Evolutionary conservation across 352 stramenopile genomes (phyloP), one percentile per base, ranked within the genome.

Genomic region (Phytophthora tentaculata): DNA sequence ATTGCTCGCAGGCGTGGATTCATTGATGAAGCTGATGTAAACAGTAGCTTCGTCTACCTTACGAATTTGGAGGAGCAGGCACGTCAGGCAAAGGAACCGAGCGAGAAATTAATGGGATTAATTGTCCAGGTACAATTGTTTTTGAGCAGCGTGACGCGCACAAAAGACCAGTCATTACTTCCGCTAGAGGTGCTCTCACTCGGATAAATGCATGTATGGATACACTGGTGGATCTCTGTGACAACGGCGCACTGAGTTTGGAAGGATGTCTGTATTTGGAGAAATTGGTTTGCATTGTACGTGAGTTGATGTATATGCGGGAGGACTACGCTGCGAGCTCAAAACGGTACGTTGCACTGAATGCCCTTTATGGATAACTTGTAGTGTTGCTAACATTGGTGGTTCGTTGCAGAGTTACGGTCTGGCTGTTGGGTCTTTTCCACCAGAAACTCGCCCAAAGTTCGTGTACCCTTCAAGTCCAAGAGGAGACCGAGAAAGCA

Each of bases 211-310:
- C 52, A 20, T 71, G 63, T 17, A 23, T 61, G 16, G 20, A 5
- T 16, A 65, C 48, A 0, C 17, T 70, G 29, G 37, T 61, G 12
- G 2, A 28, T 23, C 56, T 71, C 1, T 66, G 55, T n/a, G 56
- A 61, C 37, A 43, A 66, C 35, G 63, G 63, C 1, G 28, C 62
- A 7, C 62, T 69, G 16, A 64, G 39, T 23, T 59, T 69, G 37
- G 62, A 69, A 20, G 45, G 56, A 0, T 69, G 62, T 13, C 23
- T 69, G 47, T 54, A 69, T 37, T 48, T 69, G 55, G 55, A 69
- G 49, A 64, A 69, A 23, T 19, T 69, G 47, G 20, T 69, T 23
- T 20, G 47, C 8, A 47, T 64, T 10, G 58, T 69, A 35, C 62
- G 63, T 2, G 56, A 66, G 57, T 28, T 71, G 12, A 66, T 71